A percentile compares a stretch with the other conserved stretches of the same genome.
phyloP scores from a whole-genome alignment of 2,329 filamentous ascomycete genomes.

The Talaromyces islandicus region DNA sequence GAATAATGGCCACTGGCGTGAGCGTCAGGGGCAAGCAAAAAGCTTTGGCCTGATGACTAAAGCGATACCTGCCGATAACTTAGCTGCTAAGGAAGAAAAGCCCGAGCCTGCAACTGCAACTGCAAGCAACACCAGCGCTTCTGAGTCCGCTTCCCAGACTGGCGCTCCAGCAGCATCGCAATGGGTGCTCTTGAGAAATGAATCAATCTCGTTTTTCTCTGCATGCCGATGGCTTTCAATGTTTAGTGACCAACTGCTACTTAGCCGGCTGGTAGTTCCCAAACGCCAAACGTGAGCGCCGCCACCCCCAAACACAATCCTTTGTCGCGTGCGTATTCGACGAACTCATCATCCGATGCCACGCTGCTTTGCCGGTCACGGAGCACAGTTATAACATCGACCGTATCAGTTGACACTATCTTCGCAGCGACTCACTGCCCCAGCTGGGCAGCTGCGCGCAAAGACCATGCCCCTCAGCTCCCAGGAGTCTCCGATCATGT shows the following conservation, averaged over 20 bases:
- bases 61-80: neutral
- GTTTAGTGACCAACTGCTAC: neutral
- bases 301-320: neutral
- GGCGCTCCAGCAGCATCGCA: neutral
- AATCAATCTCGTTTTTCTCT: neutral
- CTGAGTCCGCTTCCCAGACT: neutral
- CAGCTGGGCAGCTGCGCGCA: slow-evolving; percentile 33
- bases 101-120: neutral
- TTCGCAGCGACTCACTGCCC: slow-evolving; percentile 18
- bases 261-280: neutral
- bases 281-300: neutral
- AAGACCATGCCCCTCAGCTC: slow-evolving; percentile 35
- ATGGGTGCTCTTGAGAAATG: neutral
- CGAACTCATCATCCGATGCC: neutral
- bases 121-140: neutral
- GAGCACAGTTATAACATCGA: neutral
- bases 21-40: neutral
- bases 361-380: neutral
- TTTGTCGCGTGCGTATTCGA: neutral
- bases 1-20: neutral
- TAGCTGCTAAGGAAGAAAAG: neutral
- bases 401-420: neutral
- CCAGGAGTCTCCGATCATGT: slow-evolving; percentile 31
- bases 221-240: neutral
- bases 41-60: neutral